Evolutionary conservation across 2,329 filamentous ascomycete genomes (phyloP).

Genomic region (Hymenoscyphus fructigenus): DNA sequence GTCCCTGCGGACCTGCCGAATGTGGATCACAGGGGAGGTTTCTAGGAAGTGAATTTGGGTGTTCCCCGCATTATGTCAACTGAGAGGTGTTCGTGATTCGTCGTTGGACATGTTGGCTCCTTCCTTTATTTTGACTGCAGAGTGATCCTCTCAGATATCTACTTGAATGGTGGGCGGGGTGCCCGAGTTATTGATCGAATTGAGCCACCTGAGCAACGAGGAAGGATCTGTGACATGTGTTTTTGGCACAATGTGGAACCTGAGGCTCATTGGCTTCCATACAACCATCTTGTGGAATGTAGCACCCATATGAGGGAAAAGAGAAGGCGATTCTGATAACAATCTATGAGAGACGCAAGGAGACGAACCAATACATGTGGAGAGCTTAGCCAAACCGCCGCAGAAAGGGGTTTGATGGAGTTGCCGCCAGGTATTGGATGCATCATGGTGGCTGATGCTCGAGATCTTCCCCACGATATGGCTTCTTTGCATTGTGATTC

Average conservation of each 20-base stretch:
- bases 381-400: not conserved
- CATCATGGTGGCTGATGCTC: not conserved
- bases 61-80: slow-evolving; percentile 4
- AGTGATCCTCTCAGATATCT: not conserved
- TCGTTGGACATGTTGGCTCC: not conserved
- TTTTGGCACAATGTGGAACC: not conserved
- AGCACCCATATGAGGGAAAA: not conserved
- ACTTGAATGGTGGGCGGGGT: slow-evolving; percentile 1
- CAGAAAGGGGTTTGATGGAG: not conserved
- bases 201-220: not conserved
- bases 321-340: not conserved
- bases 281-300: not conserved
- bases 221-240: not conserved
- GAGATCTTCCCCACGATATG: slow-evolving; percentile 1
- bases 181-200: not conserved
- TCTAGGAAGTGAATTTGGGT: not conserved
- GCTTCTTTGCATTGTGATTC: not conserved
- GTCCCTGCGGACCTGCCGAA: slow-evolving; percentile 1
- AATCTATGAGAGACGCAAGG: not conserved
- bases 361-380: not conserved
- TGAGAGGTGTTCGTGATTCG: not conserved
- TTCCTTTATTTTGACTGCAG: not conserved
- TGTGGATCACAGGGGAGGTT: not conserved
- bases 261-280: not conserved
- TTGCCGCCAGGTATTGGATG: not conserved